These are phyloP conservation scores for Cladosporium sp. DNA, from an alignment of 2,329 filamentous ascomycete species.

Conservation along the genomic window DNA sequence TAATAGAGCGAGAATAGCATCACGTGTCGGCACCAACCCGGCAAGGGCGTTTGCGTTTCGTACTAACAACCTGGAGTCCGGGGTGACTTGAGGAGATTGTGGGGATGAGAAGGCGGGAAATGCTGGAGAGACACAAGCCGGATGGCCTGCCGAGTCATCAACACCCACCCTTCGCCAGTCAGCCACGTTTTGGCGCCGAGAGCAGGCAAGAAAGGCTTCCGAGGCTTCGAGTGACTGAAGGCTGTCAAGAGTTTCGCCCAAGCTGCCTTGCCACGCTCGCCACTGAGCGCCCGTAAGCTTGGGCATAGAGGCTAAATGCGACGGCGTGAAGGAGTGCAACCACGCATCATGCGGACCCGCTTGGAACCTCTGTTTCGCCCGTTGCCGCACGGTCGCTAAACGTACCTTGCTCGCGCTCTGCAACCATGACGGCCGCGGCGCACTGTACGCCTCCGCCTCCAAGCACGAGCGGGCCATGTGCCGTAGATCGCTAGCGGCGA, in stretches of 20 bases:
- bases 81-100: not conserved
- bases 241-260: not conserved
- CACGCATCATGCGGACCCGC: not conserved
- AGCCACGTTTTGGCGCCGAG: not conserved
- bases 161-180: not conserved
- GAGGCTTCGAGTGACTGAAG: not conserved
- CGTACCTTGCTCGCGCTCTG: not conserved
- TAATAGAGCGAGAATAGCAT: not conserved
- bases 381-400: not conserved
- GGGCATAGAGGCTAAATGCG: constrained; percentile 4
- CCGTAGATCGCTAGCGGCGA: constrained; percentile 9
- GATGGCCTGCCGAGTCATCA: not conserved
- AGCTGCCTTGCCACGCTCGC: constrained; percentile 1
- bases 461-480: constrained; percentile 12
- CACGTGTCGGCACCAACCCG: not conserved
- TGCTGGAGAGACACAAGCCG: not conserved
- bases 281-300: constrained; percentile 1
- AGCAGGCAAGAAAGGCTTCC: not conserved
- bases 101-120: not conserved
- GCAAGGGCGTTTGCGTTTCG: not conserved
- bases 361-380: not conserved
- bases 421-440: not conserved
- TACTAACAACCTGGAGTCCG: not conserved
- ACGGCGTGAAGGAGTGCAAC: not conserved
- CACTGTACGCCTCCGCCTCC: constrained; percentile 5